Base-by-base conservation (phyloP, 75 land plant genomes). In the Pinus albicaulis region DNA sequence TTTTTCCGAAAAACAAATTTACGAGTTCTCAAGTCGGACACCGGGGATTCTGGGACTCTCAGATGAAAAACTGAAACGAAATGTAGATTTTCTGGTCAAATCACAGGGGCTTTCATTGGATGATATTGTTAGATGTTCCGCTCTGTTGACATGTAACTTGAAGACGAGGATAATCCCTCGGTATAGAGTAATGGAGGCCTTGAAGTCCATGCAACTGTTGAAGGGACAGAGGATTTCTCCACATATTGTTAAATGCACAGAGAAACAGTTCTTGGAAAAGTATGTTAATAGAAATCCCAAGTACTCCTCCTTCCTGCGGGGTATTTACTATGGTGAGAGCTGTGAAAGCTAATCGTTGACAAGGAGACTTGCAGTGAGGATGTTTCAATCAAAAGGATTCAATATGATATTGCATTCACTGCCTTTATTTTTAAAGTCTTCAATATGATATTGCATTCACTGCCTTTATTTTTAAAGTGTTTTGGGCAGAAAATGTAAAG, bases 121-220 rank as follows among this genome's bases (percentile, higher is more conserved):
- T 23, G 69, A n/a, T 24, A 59, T 82, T 22, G 69, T 79, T 26
- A 20, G 19, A 5, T 34, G 25, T 12, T 77, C 80, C 1, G 0
- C 1, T 7, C 58, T 17, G 25, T 61, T 82, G 63, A 72, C 72
- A 73, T n/a, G 13, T 41, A 76, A 74, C 10, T 10, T 82, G 64
- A 77, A 79, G 61, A 20, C 19, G 0, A 61, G 80, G 65, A 59
- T 75, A 34, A 55, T 78, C 16, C 84, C 84, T 44, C 72, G 85
- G 22, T 62, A 61, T 34, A 75, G 71, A 56, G 80, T 79, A 52
- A 7, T 79, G 20, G 38, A 72, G 74, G 73, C 76, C 20, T 17
- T 79, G 71, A 78, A 63, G 58, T 71, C 78, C 0, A 79, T 76
- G 74, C 74, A n/a, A 59, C 14, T 79, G 64, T 8, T 63, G 24